Base-by-base conservation (phyloP, 1,284 basidiomycete genomes). In the Leccinum subrobustum region DNA sequence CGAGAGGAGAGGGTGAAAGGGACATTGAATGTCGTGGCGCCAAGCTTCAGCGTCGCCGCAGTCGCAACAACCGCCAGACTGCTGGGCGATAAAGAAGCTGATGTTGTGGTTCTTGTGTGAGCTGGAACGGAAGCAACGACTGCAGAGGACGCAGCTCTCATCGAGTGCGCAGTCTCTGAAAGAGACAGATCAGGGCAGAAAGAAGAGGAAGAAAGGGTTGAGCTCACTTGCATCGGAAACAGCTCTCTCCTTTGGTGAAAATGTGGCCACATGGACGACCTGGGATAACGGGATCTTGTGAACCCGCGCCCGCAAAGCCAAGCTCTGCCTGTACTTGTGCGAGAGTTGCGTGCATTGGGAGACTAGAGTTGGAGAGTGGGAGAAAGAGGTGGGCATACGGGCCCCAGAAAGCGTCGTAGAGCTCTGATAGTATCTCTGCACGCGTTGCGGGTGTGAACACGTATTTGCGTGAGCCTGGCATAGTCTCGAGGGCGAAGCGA, bases 31-130 rank as follows among this genome's bases (percentile, higher is more conserved):
- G 27, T 29, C 27, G 27, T 29, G 0, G 27, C 27, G 27, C 27
- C 27, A 29, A 29, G 27, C 27, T 8, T 29, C 91, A 27, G 83
- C 79, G 70, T 96, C 95, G 20, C 94, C 93, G 68, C 95, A 97
- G 75, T 96, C 95, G 72, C 95, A 97, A 65, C 92, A 95, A 3
- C 93, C 91, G 8, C 93, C 92, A 0, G 92, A 91, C 68, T 96
- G 91, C 64, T 94, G 92, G 9, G 92, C 89, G 63, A 94, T 90
- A 73, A 93, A 93, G 78, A 96, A 96, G 63, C 90, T 89, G 66
- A 96, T 88, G 66, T 94, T 95, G 77, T 97, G 95, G 39, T 87
- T 88, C 42, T 80, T 78, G 71, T 97, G 95, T 63, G 90, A 82
- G 18, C 91, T 91, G 1, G 91, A 84, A 63, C 92, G 88, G 76